Evolutionary conservation across 1,284 basidiomycete genomes (phyloP).

Genomic region (Chondrostereum purpureum): DNA sequence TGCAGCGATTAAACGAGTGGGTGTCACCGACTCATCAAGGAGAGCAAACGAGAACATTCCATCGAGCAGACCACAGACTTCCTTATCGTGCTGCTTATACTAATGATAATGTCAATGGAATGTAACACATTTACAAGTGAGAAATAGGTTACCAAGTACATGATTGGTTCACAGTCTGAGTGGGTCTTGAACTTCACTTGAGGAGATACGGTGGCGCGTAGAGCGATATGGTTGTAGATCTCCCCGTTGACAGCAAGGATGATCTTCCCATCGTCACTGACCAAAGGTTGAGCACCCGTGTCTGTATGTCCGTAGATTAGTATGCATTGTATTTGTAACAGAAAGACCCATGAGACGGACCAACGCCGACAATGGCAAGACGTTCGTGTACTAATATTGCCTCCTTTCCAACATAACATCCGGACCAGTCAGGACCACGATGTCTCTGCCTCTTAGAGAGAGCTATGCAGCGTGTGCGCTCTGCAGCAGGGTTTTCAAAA

Average conservation of each 20-base stretch:
- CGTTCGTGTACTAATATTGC: constrained; percentile 85
- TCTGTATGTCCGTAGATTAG: constrained; percentile 42
- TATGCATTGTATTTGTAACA: constrained; percentile 1
- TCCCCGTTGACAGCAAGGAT: constrained; percentile 97
- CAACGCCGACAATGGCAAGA: constrained; percentile 96
- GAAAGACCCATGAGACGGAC: constrained; percentile 42
- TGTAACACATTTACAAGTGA: neutral
- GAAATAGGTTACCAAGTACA: constrained; percentile 67
- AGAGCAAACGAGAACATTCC: constrained; percentile 99
- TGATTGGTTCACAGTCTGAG: constrained; percentile 97
- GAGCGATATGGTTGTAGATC: constrained; percentile 94
- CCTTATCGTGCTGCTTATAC: constrained; percentile 82
- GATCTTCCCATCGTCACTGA: constrained; percentile 81
- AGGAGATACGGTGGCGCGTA: constrained; percentile 65
- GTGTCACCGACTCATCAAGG: constrained; percentile 86
- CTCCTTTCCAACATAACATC: constrained; percentile 80
- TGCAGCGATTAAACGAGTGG: constrained; percentile 89
- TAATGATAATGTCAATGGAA: constrained; percentile 25
- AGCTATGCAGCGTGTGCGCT: constrained; percentile 73
- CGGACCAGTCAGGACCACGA: constrained; percentile 95
- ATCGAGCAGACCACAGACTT: constrained; percentile 78
- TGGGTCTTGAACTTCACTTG: constrained; percentile 90
- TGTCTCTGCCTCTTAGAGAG: constrained; percentile 87
- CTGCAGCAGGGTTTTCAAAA: constrained; percentile 61
- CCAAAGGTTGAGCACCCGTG: constrained; percentile 93